These are phyloP conservation scores for Scleroderma citrinum DNA, from an alignment of 768 basidiomycete genomes.

Conservation along the genomic window DNA sequence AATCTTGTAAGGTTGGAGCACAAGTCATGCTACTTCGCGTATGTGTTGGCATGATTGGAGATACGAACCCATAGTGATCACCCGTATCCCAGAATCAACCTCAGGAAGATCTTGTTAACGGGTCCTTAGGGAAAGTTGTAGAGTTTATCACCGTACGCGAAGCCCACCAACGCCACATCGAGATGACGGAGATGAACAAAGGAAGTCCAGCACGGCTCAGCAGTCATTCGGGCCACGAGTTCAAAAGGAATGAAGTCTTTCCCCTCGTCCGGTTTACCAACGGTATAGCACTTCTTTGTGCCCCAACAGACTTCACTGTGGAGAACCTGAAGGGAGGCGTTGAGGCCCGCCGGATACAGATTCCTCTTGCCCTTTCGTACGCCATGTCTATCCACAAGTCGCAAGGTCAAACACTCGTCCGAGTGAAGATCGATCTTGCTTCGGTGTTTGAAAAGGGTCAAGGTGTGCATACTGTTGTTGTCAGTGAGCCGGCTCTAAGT, in stretches of 20 bases:
- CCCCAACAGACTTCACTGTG: conserved; percentile 31
- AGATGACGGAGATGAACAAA: conserved; percentile 24
- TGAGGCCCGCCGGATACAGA: conserved; percentile 40
- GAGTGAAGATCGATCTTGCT: conserved; percentile 88
- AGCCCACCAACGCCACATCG: conserved; percentile 21
- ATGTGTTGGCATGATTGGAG: neutral
- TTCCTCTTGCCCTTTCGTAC: conserved; percentile 88
- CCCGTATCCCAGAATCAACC: conserved; percentile 24
- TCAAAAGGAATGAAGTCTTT: conserved; percentile 19
- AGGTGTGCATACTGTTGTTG: conserved; percentile 21
- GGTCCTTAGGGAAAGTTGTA: conserved; percentile 76
- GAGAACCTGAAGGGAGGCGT: conserved; percentile 27
- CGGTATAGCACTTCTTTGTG: conserved; percentile 21
- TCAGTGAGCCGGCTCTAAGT: neutral
- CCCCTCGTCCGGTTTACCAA: conserved; percentile 34
- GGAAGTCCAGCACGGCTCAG: conserved; percentile 7
- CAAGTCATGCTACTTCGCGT: conserved; percentile 71
- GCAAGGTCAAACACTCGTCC: conserved; percentile 92
- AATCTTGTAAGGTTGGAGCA: conserved; percentile 40
- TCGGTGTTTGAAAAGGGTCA: conserved; percentile 87
- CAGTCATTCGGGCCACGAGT: conserved; percentile 5
- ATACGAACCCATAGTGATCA: neutral
- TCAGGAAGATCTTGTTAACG: conserved; percentile 60
- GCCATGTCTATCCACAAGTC: conserved; percentile 99
- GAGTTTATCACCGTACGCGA: conserved; percentile 28